These are phyloP conservation scores for Dunaliella sp. DNA, from an alignment of 139 green algal genomes.

Conservation along the genomic window DNA sequence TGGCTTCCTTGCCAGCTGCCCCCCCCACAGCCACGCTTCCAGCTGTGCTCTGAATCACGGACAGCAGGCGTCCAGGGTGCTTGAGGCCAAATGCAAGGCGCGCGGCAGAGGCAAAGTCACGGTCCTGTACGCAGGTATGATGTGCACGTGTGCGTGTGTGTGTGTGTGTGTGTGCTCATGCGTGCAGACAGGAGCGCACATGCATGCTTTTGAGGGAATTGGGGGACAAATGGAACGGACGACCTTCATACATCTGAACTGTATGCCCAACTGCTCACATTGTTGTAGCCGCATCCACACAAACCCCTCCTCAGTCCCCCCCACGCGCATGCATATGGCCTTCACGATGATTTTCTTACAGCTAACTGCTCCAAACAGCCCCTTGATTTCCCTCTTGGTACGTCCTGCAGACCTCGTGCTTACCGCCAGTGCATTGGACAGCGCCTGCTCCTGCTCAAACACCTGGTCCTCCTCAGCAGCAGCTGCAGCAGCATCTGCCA, in stretches of 20 bases:
- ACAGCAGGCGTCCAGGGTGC: slow-evolving; percentile 75
- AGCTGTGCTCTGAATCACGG: slow-evolving; percentile 54
- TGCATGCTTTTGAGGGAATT: too few species aligned
- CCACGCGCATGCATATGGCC: too few species aligned
- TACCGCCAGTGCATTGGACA: slow-evolving; percentile 79
- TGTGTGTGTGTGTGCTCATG: background rate
- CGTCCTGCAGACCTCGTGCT: background rate
- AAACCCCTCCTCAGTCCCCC: too few species aligned
- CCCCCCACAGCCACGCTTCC: background rate
- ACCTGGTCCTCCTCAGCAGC: slow-evolving; percentile 48
- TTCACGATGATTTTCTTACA: too few species aligned
- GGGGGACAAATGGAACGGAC: too few species aligned
- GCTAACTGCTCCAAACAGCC: too few species aligned
- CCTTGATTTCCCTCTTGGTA: background rate
- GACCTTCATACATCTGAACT: too few species aligned
- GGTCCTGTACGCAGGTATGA: slow-evolving; percentile 36
- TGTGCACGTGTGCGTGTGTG: background rate
- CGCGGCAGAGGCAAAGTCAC: slow-evolving; percentile 67
- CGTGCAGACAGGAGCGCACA: background rate
- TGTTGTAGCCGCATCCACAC: too few species aligned
- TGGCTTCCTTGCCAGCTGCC: background rate
- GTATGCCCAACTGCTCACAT: too few species aligned
- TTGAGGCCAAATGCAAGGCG: slow-evolving; percentile 80
- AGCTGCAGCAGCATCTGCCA: slow-evolving; percentile 49
- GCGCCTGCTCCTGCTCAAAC: slow-evolving; percentile 70